Base-by-base conservation (phyloP, 768 basidiomycete genomes). In the Leucogyrophana mollusca region DNA sequence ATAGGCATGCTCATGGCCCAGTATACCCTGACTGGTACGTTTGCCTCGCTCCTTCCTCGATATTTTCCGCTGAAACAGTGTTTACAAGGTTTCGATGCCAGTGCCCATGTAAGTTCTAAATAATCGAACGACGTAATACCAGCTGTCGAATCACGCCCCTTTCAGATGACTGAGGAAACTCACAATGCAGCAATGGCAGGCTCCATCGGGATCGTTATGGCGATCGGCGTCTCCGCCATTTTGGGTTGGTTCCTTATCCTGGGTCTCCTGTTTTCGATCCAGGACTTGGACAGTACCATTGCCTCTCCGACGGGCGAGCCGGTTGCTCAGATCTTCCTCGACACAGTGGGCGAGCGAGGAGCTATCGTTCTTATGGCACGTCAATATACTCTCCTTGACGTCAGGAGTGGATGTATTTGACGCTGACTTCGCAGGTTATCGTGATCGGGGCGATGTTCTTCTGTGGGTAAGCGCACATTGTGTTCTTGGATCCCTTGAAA, bases 151-250 rank as follows among this genome's bases (percentile, higher is more conserved):
- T 14, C 3, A 36, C 17, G 9, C 11, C 23, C 9, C 16, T 13
- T n/a, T 16, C 47, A 85, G 81, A 84, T 87, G 84, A 85, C 83
- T 0, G 87, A 90, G 65, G 87, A 91, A 64, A 91, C 88, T 0
- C 78, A 68, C 39, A 85, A 79, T 47, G 82, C 83, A 1, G 79
- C 74, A 24, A 82, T 77, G 76, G 78, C 84, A 34, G 86, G 83
- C 1, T 74, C 77, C 22, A 76, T 83, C 21, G 84, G 84, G 1
- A 86, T 87, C 46, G 59, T 87, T 35, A 84, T 80, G 74, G 76
- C 84, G 20, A 85, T 89, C 45, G 82, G 80, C 11, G 82, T 85
- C 13, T 86, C 83, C 4, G 82, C 85, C 2, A 50, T 87, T 9
- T 74, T 90, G 2, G 87, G 87, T 20, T 85, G 83, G 81, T 89